Base-by-base conservation (phyloP, 805 yeast genomes). In the Wickerhamiella parazyma region DNA sequence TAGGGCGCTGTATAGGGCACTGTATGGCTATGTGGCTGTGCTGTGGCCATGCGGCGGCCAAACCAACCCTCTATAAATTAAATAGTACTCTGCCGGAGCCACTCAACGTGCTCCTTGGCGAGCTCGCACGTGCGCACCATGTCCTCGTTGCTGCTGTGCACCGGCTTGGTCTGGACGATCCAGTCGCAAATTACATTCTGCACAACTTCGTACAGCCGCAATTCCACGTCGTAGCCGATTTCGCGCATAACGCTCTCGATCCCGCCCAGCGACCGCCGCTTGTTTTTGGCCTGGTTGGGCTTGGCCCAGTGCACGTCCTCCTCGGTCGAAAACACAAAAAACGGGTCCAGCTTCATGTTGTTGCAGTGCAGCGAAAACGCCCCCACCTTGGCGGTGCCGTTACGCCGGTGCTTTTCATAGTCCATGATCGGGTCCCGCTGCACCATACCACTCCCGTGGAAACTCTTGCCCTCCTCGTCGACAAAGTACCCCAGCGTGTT, bases 361-460 rank as follows among this genome's bases (percentile, higher is more conserved):
- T 50, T 52, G 29, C 54, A 46, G 33, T 52, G 56, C 37, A 52
- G 33, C 11, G 33, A 18, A 28, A 31, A 24, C 11, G 51, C 49
- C 12, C 46, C 36, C 41, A 45, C 46, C 34, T 19, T 28, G 35
- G 42, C 45, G 18, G 10, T 7, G 7, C 25, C 19, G 6, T 35
- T 45, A n/a, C 11, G 33, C 18, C 28, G 12, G 9, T 31, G 36
- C 33, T 35, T 20, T 37, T 51, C 51, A 44, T 64, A 74, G 58
- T 82, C 93, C 36, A 70, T 70, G n/a, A 68, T 58, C 2, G 87
- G 84, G 55, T 79, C 75, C 48, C 66, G 73, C 58, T 83, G 94
- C 4, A 80, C 78, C 85, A 82, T 82, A 12, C 53, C 50, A 39
- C 25, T 46, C n/a, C 56, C 56, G 33, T 45, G 40, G 48, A 17